Evolutionary conservation across 441 rosid genomes (phyloP).

Genomic region (Syzygium malaccense): DNA sequence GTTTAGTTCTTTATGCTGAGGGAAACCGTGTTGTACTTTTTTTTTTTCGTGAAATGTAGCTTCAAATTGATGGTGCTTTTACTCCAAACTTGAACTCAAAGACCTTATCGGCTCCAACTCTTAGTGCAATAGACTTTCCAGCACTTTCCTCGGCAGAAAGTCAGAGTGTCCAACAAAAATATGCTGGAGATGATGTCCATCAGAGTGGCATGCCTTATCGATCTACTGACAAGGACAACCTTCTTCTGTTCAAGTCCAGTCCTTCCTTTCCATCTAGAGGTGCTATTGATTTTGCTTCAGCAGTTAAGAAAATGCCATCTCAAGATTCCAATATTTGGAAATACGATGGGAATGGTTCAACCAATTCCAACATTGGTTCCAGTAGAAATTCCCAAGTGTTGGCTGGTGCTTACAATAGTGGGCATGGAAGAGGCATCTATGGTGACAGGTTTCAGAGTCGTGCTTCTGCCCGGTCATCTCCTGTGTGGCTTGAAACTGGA

Average conservation of each 20-base stretch:
- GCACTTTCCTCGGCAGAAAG: slow-evolving; percentile 52
- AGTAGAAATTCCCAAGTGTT: slow-evolving; percentile 65
- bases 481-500: slow-evolving; percentile 96
- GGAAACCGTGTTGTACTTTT: background rate
- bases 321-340: slow-evolving; percentile 88
- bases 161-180: slow-evolving; percentile 51
- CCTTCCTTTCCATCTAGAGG: slow-evolving; percentile 50
- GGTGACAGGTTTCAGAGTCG: slow-evolving; percentile 61
- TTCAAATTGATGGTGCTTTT: slow-evolving; percentile 78
- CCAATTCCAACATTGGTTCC: slow-evolving; percentile 66
- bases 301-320: slow-evolving; percentile 80
- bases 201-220: slow-evolving; percentile 49
- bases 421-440: slow-evolving; percentile 57
- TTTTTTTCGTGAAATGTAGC: slow-evolving; percentile 35
- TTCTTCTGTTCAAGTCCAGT: slow-evolving; percentile 61
- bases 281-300: slow-evolving; percentile 72
- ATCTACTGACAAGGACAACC: slow-evolving; percentile 57
- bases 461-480: slow-evolving; percentile 61
- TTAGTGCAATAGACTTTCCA: slow-evolving; percentile 75
- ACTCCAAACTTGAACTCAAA: slow-evolving; percentile 61
- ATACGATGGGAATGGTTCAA: slow-evolving; percentile 67
- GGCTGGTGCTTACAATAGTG: slow-evolving; percentile 54
- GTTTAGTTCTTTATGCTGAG: background rate
- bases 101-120: slow-evolving; percentile 60
- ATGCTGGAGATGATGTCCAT: slow-evolving; percentile 62